Percentiles rank a stretch among this genome's conserved stretches.
phyloP scores from a whole-genome alignment of 2,329 filamentous ascomycete species.

The Cadophora sp. region DNA sequence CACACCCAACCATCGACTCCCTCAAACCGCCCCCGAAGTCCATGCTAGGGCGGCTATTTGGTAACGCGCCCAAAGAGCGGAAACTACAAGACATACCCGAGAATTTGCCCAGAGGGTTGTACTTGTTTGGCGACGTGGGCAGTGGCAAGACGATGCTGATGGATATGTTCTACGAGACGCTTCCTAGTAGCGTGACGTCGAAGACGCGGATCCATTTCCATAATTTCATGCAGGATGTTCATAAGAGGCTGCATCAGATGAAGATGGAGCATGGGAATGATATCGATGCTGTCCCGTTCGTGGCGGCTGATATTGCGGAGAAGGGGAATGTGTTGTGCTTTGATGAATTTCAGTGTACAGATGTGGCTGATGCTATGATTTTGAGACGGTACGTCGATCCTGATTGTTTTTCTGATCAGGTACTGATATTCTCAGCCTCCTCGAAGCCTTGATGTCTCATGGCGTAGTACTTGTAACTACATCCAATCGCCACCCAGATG shows the following conservation, averaged over 20 bases:
- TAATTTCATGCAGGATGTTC: conserved; percentile 99
- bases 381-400: conserved; percentile 66
- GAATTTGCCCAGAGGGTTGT: conserved; percentile 85
- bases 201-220: conserved; percentile 98
- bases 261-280: conserved; percentile 91
- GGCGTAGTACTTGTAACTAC: conserved; percentile 97
- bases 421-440: conserved; percentile 57
- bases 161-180: conserved; percentile 95
- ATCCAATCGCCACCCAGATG: conserved; percentile 93
- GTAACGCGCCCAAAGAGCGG: conserved; percentile 49
- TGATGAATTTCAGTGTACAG: conserved; percentile 98
- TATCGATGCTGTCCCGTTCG: conserved; percentile 87
- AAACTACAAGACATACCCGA: conserved; percentile 63
- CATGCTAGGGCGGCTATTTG: conserved; percentile 68
- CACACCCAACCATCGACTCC: conserved; percentile 79
- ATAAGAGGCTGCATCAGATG: conserved; percentile 86
- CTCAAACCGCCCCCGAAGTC: conserved; percentile 61
- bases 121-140: conserved; percentile 95
- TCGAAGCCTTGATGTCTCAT: conserved; percentile 92
- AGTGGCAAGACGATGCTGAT: conserved; percentile 99
- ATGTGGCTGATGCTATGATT: conserved; percentile 99
- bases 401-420: background rate
- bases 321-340: conserved; percentile 89
- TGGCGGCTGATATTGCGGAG: conserved; percentile 93
- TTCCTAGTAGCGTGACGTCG: conserved; percentile 77